A percentile compares a stretch with the other conserved stretches of the same genome.
phyloP scores from a whole-genome alignment of 2,329 filamentous ascomycete species.

The Monilinia laxa region DNA sequence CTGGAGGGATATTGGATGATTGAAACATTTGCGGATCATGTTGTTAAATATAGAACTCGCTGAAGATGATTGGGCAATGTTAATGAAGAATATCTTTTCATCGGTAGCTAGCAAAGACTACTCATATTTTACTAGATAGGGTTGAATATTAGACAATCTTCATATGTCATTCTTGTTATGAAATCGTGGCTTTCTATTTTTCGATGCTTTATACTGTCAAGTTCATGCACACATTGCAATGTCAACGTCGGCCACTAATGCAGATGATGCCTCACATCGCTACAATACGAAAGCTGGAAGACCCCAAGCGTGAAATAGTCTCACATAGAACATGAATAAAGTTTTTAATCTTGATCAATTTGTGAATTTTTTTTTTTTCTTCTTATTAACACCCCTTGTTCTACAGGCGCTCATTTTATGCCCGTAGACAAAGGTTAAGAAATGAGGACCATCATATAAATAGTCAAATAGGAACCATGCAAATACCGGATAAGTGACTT shows the following conservation, averaged over 20 bases:
- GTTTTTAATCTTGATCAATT: constrained; percentile 28
- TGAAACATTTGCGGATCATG: not conserved
- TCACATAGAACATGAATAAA: not conserved
- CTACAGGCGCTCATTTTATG: constrained; percentile 41
- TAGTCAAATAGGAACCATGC: constrained; percentile 37
- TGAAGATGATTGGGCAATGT: not conserved
- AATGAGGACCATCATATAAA: constrained; percentile 35
- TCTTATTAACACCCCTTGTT: constrained; percentile 40
- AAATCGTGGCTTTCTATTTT: not conserved
- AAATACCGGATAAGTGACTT: constrained; percentile 37
- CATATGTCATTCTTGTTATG: not conserved
- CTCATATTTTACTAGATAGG: not conserved
- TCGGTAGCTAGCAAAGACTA: not conserved
- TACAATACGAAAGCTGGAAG: not conserved
- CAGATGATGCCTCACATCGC: too few species aligned
- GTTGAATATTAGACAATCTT: not conserved
- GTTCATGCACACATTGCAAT: not conserved
- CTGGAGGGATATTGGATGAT: not conserved
- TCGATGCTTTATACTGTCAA: not conserved
- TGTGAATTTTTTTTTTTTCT: constrained; percentile 26
- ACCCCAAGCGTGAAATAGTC: not conserved
- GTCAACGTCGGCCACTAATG: not conserved
- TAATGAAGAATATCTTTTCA: not conserved
- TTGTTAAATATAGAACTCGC: not conserved
- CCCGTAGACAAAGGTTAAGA: constrained; percentile 37